Percentiles rank a stretch among this genome's conserved stretches.
Evolutionary conservation across 2,329 filamentous ascomycete species (phyloP).

Genomic region (Beauveria bassiana): DNA sequence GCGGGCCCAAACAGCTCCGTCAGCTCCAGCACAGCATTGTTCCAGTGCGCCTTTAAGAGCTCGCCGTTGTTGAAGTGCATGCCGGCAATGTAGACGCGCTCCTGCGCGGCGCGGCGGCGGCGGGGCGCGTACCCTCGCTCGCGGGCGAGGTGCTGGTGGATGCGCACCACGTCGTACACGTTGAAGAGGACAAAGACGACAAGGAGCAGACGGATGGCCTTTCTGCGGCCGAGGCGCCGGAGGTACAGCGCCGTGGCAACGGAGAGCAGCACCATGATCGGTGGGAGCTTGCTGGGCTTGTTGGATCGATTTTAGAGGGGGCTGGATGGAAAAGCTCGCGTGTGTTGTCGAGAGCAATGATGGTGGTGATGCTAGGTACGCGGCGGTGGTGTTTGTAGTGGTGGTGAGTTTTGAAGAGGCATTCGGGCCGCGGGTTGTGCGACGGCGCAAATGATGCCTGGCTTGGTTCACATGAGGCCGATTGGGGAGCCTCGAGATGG

Average conservation of each 20-base stretch:
- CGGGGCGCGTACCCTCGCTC: conserved; percentile 17
- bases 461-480: conserved; percentile 1
- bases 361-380: too few relatives aligned
- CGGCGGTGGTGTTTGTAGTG: too few relatives aligned
- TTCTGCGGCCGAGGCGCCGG: conserved; percentile 31
- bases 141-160: conserved; percentile 26
- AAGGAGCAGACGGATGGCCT: conserved; percentile 26
- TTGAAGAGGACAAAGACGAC: conserved; percentile 28
- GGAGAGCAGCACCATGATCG: conserved; percentile 20
- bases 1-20: conserved; percentile 48
- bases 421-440: neutral
- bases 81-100: conserved; percentile 57
- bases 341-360: neutral
- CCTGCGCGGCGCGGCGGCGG: conserved; percentile 19
- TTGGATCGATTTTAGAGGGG: neutral
- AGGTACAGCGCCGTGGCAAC: conserved; percentile 25
- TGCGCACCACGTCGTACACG: conserved; percentile 31
- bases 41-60: conserved; percentile 56
- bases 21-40: conserved; percentile 49
- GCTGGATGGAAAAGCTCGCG: neutral
- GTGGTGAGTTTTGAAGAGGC: neutral
- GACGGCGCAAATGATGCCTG: neutral
- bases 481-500: neutral
- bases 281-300: too few relatives aligned
- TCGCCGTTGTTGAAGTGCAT: conserved; percentile 61